Percentiles rank a stretch among this genome's conserved stretches.
Evolutionary conservation across 306 rosid species (phyloP).

Genomic region (Casuarina cunninghamiana): DNA sequence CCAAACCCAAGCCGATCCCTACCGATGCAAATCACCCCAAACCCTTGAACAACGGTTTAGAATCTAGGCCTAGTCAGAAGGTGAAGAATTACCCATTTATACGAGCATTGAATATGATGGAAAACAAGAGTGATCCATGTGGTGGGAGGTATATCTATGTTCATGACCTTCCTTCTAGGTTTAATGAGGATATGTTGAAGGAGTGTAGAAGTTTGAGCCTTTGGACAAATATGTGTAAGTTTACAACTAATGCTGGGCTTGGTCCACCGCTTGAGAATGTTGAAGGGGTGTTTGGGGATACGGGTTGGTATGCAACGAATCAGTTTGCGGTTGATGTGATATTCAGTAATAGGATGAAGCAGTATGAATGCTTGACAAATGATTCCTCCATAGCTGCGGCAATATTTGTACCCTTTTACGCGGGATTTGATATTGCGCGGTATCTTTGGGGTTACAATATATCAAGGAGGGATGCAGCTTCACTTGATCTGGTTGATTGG

Average conservation of each 20-base stretch:
- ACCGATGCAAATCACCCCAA: neutral
- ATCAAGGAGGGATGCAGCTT: conserved; percentile 86
- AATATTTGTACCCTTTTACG: conserved; percentile 88
- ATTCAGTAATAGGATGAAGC: conserved; percentile 91
- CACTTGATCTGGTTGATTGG: conserved; percentile 86
- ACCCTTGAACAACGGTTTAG: neutral
- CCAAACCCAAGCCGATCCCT: conserved; percentile 11
- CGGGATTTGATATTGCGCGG: conserved; percentile 91
- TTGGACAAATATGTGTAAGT: conserved; percentile 98
- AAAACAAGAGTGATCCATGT: conserved; percentile 93
- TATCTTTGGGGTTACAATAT: conserved; percentile 92
- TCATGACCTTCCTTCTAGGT: conserved; percentile 85
- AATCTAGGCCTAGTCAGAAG: neutral
- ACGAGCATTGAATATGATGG: conserved; percentile 65
- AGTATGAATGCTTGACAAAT: conserved; percentile 79
- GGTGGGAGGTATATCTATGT: conserved; percentile 96
- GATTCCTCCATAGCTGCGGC: conserved; percentile 95
- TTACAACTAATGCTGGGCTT: conserved; percentile 88
- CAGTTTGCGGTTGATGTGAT: conserved; percentile 97
- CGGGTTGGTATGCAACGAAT: conserved; percentile 92
- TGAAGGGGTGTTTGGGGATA: conserved; percentile 82
- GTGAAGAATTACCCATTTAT: conserved; percentile 51
- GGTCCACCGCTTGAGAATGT: conserved; percentile 95
- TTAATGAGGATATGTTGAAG: conserved; percentile 93
- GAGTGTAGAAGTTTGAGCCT: conserved; percentile 76